Evolutionary conservation across 345 rosid species (phyloP), one percentile per base, ranked within the genome.

Genomic region (Acer saccharum): DNA sequence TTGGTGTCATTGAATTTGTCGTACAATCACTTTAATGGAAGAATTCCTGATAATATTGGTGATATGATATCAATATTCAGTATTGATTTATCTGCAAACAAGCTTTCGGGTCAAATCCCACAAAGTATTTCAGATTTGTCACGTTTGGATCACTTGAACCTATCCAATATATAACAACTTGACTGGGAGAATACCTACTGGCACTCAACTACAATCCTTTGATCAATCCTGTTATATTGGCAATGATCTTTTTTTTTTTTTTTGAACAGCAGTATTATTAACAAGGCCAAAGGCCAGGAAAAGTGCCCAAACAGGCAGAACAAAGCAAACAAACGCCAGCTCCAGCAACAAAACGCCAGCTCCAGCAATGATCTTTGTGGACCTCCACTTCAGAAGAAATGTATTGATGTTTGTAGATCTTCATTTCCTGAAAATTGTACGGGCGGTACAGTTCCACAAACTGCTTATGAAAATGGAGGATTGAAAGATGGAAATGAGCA

Each of bases 91-190:
- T 82, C 79, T 7, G 5, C 8, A 6, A 81, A 77, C 29, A 65
- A 60, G 6, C 77, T 82, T 14, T 6, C 17, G 7, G 76, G 82
- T 9, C 20, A 76, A 66, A 82, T 79, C 29, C 83, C 86, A 7
- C 16, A 2, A 32, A 32, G 35, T 32, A 32, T 32, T 32, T 32
- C 35, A 32, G 35, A 32, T 32, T 3, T 32, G 35, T 32, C 35
- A 32, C 35, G 35, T 32, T 32, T 32, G 35, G 35, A 32, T 32
- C 35, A 32, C 35, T 32, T 32, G 35, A 32, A 32, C 5, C 35
- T 32, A 32, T 32, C 35, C 7, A 1, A 61, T n/a, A n/a, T n/a
- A n/a, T 32, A 32, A 32, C 35, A 32, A 32, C 35, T 3, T 32
- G 35, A 32, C 5, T 32, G 35, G 35, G 35, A 32, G 35, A 32